phyloP scores from a whole-genome alignment of 176 grass and related monocot species.

The Carex kokanica region DNA sequence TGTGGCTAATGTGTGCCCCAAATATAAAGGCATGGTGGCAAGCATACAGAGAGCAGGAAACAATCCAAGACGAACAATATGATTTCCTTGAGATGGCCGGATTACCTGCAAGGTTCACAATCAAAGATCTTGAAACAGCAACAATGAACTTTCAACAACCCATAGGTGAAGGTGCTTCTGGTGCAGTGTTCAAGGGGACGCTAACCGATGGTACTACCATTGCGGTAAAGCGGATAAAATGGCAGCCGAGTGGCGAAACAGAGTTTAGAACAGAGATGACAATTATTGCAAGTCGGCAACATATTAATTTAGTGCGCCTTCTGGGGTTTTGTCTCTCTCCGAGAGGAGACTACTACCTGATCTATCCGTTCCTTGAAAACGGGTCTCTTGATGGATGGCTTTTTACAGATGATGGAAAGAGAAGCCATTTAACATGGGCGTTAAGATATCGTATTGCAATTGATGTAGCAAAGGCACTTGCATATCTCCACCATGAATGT shows the following conservation, averaged over 20 bases:
- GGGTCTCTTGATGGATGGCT: conserved; percentile 57
- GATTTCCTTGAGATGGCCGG: not conserved
- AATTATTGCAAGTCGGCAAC: conserved; percentile 48
- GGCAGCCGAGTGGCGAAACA: conserved; percentile 15
- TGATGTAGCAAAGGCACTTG: conserved; percentile 53
- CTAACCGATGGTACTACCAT: conserved; percentile 47
- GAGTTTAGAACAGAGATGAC: conserved; percentile 44
- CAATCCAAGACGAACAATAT: no score
- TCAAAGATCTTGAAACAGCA: not conserved
- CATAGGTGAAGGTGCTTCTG: conserved; percentile 47
- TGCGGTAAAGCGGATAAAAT: conserved; percentile 44
- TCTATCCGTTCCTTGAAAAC: conserved; percentile 53
- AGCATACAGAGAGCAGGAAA: no score
- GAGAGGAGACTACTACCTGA: conserved; percentile 30
- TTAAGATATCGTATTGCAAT: conserved; percentile 25
- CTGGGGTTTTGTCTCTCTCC: conserved; percentile 43
- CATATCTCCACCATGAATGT: conserved; percentile 68
- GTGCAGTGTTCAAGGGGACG: conserved; percentile 38
- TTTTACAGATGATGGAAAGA: conserved; percentile 25
- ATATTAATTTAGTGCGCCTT: conserved; percentile 48
- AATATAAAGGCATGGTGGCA: no score
- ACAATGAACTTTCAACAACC: conserved; percentile 33
- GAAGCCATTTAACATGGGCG: conserved; percentile 36
- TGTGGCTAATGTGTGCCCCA: no score
- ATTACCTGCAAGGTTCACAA: not conserved